Conservation (phyloP, 768 basidiomycete species). For the Serendipita sp. region DNA sequence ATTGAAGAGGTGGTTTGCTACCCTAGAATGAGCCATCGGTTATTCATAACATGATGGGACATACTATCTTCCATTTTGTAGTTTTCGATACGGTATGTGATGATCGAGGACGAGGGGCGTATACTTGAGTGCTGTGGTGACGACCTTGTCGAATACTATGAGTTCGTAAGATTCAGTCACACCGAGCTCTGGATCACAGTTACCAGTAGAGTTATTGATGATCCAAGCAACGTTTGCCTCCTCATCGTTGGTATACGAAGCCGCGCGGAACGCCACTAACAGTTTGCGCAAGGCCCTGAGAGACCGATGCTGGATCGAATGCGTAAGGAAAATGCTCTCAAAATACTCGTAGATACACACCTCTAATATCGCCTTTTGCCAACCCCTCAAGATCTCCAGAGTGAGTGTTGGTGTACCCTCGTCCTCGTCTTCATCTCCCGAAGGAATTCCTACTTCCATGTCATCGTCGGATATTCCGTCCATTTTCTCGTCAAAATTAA, state of each 20-base stretch:
- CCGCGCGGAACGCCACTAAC: constrained; percentile 80
- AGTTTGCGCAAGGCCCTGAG: constrained; percentile 68
- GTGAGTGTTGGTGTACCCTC: constrained; percentile 41
- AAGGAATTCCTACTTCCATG: constrained; percentile 11
- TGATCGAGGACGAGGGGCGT: constrained; percentile 79
- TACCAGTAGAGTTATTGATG: constrained; percentile 68
- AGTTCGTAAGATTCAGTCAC: constrained; percentile 7
- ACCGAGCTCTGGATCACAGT: constrained; percentile 12
- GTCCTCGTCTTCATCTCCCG: constrained; percentile 26
- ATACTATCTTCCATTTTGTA: constrained; percentile 72
- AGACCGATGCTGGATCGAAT: constrained; percentile 54
- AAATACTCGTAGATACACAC: constrained; percentile 23
- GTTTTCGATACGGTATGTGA: constrained; percentile 75
- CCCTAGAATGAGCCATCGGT: neutral
- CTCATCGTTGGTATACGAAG: constrained; percentile 79
- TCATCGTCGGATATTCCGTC: constrained; percentile 30
- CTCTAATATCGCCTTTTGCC: constrained; percentile 83
- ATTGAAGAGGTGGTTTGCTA: constrained; percentile 75
- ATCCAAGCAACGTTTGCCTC: constrained; percentile 65
- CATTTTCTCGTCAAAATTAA: constrained; percentile 36
- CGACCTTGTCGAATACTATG: constrained; percentile 85
- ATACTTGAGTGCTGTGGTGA: constrained; percentile 73
- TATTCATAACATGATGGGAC: constrained; percentile 17
- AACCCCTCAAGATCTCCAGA: constrained; percentile 49
- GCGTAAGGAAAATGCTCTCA: neutral